phyloP scores from a whole-genome alignment of 1,139 yeast genomes.

The Saccharomycopsis phalli region DNA sequence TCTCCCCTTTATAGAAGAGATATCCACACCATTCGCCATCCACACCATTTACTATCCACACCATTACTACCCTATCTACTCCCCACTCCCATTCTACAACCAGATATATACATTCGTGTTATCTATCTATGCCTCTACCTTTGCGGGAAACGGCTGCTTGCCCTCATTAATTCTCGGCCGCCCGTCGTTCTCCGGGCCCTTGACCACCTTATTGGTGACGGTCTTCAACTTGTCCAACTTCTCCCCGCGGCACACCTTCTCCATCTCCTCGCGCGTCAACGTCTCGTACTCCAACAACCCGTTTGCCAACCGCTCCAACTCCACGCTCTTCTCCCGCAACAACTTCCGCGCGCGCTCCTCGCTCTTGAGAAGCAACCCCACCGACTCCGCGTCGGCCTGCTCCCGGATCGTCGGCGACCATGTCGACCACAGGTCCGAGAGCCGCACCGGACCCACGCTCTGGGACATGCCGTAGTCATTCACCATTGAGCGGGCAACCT shows the following conservation, averaged over 20 bases:
- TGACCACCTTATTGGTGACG: conserved; percentile 71
- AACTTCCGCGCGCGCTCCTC: conserved; percentile 72
- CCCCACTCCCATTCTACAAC: too few species aligned
- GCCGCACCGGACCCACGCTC: conserved; percentile 81
- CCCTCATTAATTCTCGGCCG: conserved; percentile 6
- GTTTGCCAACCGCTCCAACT: conserved; percentile 80
- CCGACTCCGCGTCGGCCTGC: conserved; percentile 86
- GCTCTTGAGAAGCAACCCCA: conserved; percentile 61
- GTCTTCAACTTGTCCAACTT: conserved; percentile 56
- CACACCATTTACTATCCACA: too few species aligned
- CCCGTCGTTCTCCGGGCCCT: conserved; percentile 27
- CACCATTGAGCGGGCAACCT: conserved; percentile 94
- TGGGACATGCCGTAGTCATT: conserved; percentile 96
- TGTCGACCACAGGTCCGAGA: conserved; percentile 83
- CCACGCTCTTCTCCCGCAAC: conserved; percentile 53
- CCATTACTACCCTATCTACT: too few species aligned
- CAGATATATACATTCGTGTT: too few species aligned
- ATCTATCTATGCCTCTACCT: conserved; percentile 4
- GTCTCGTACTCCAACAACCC: conserved; percentile 95
- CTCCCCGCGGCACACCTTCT: conserved; percentile 74
- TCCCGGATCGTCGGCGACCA: conserved; percentile 90
- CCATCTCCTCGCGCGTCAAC: conserved; percentile 84
- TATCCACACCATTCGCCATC: too few species aligned
- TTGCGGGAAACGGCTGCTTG: conserved; percentile 1
- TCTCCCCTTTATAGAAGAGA: too few species aligned